These are phyloP conservation scores for Ceriops decandra DNA, from an alignment of 345 rosid genomes.

Conservation along the genomic window DNA sequence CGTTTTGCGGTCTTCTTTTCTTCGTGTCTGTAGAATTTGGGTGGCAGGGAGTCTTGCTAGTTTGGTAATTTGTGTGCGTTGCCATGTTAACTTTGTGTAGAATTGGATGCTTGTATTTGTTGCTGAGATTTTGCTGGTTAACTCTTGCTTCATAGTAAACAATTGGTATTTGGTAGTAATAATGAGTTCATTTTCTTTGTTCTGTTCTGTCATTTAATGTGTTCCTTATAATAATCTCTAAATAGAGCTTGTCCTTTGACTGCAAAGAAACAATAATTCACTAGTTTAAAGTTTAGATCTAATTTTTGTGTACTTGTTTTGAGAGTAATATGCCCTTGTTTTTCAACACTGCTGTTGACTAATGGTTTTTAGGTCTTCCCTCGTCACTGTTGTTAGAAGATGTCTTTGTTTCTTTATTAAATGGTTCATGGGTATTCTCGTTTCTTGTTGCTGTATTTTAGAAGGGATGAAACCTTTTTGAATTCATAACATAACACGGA, in stretches of 20 bases:
- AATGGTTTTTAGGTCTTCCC: no score
- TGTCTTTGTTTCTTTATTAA: no score
- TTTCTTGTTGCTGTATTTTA: no score
- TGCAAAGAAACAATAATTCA: no score
- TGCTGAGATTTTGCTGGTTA: slow-evolving; percentile 5
- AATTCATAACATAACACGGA: no score
- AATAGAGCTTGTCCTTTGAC: not conserved
- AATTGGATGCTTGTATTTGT: slow-evolving; percentile 3
- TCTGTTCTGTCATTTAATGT: not conserved
- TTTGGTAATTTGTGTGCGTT: not conserved
- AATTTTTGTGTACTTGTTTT: no score
- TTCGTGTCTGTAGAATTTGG: not conserved
- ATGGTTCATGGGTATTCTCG: no score
- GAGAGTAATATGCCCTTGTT: no score
- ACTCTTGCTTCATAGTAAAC: not conserved
- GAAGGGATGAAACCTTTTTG: no score
- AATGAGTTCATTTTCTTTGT: not conserved
- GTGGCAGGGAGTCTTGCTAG: slow-evolving; percentile 2
- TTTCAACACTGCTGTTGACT: no score
- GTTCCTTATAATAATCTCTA: not conserved
- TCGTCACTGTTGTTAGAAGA: no score
- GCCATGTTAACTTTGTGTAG: slow-evolving; percentile 6
- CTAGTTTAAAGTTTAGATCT: no score
- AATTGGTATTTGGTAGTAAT: not conserved
- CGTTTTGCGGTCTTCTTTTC: not conserved